Percentiles rank a stretch among this genome's conserved stretches.
Evolutionary conservation across 176 grass and related monocot genomes (phyloP).

Genomic region (Luzula sylvatica): DNA sequence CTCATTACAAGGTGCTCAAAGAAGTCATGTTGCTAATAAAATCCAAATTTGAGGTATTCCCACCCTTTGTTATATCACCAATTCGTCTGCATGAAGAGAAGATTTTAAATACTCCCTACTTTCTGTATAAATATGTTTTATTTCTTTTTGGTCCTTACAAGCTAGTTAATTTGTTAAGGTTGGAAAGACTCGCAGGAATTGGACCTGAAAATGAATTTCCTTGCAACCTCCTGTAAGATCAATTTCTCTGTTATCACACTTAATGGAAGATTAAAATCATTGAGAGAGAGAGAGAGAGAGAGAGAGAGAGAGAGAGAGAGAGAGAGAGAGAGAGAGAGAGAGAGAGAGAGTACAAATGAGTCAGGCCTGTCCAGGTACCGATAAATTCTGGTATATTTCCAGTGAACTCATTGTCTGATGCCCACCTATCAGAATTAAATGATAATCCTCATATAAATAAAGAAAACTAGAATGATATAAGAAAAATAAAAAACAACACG

Average conservation of each 20-base stretch:
- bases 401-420: conserved; percentile 59
- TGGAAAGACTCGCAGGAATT: conserved; percentile 52
- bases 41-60: conserved; percentile 47
- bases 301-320: not conserved
- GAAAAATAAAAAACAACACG: not conserved
- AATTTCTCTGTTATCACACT: not conserved
- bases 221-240: conserved; percentile 55
- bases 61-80: conserved; percentile 63
- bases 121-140: not conserved
- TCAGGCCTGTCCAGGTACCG: conserved; percentile 40
- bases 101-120: not conserved
- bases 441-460: conserved; percentile 6
- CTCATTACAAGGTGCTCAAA: conserved; percentile 40
- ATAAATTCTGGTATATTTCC: conserved; percentile 66
- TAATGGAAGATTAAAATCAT: not conserved
- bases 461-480: not conserved
- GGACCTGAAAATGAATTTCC: conserved; percentile 81
- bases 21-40: conserved; percentile 66
- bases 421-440: conserved; percentile 30
- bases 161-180: conserved; percentile 30
- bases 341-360: conserved; percentile 31
- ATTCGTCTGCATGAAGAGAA: conserved; percentile 37
- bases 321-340: not conserved
- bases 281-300: not conserved
- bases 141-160: conserved; percentile 40